Evolutionary conservation across 2,329 filamentous ascomycete species (phyloP).

Genomic region (Curvularia sp.): DNA sequence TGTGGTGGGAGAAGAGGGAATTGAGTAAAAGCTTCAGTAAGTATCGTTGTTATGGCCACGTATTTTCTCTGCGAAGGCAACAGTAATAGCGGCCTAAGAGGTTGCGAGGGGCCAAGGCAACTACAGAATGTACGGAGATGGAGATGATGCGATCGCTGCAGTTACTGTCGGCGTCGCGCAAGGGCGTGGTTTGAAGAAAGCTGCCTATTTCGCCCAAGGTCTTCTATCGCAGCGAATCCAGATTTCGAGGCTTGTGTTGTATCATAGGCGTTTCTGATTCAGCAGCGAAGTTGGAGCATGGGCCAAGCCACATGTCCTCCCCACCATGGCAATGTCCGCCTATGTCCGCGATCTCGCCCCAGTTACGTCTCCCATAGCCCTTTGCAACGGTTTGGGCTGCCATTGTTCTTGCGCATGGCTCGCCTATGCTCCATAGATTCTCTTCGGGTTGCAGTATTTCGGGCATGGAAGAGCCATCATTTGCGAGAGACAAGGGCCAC

Average conservation of each 20-base stretch:
- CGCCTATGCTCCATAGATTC: neutral
- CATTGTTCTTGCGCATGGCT: neutral
- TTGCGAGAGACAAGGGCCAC: neutral
- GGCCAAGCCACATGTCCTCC: constrained; percentile 24
- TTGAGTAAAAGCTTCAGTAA: neutral
- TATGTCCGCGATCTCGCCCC: neutral
- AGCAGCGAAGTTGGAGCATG: constrained; percentile 9
- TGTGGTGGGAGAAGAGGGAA: neutral
- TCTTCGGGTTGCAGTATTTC: neutral
- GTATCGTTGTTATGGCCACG: neutral
- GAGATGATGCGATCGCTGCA: neutral
- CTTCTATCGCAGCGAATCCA: neutral
- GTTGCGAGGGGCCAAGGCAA: constrained; percentile 6
- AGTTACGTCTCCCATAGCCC: neutral
- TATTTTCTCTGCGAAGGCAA: constrained; percentile 4
- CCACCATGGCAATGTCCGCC: constrained; percentile 2
- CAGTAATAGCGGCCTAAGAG: constrained; percentile 4
- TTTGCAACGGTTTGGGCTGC: neutral
- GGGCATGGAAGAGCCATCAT: neutral
- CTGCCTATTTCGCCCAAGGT: neutral
- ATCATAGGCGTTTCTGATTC: constrained; percentile 29
- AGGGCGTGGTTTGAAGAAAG: neutral
- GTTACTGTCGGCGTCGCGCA: neutral
- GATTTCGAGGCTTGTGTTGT: constrained; percentile 19
- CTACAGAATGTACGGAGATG: neutral